A percentile compares a stretch with the other conserved stretches of the same genome.
Evolutionary conservation across 352 stramenopile species (phyloP).

Genomic region (Globisporangium carolinianum): DNA sequence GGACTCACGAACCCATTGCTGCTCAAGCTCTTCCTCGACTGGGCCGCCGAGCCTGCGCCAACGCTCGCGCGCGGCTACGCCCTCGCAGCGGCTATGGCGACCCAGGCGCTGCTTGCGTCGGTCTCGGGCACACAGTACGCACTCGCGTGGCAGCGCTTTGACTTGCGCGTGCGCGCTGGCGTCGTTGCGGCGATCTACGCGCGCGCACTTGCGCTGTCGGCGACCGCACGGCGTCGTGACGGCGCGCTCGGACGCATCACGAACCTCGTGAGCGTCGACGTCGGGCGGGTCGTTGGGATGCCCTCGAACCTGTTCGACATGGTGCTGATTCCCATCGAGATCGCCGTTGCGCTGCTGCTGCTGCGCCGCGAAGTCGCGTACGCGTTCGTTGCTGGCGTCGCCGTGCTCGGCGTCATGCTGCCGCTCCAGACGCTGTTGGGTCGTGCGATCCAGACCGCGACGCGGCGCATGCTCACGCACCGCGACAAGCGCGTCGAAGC

Average conservation of each 20-base stretch:
- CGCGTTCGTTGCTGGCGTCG: constrained; percentile 75
- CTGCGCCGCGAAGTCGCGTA: constrained; percentile 76
- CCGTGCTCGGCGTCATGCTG: constrained; percentile 75
- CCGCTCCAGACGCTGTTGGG: constrained; percentile 78
- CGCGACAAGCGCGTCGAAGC: constrained; percentile 74
- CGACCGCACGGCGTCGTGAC: constrained; percentile 19
- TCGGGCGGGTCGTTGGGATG: constrained; percentile 66
- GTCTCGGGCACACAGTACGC: constrained; percentile 75
- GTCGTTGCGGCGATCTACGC: constrained; percentile 67
- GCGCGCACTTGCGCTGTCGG: constrained; percentile 36
- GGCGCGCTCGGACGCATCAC: constrained; percentile 54
- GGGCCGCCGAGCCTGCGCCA: constrained; percentile 36
- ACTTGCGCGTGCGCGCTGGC: constrained; percentile 61
- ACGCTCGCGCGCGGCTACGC: constrained; percentile 40
- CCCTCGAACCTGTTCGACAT: constrained; percentile 71
- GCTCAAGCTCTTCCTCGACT: constrained; percentile 78
- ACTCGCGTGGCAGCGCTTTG: constrained; percentile 72
- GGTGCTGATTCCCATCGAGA: constrained; percentile 69
- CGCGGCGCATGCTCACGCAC: constrained; percentile 61
- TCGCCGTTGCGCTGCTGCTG: constrained; percentile 64
- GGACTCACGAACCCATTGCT: constrained; percentile 61
- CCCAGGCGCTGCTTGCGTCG: constrained; percentile 45
- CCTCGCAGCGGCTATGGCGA: constrained; percentile 45
- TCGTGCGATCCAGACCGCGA: constrained; percentile 70
- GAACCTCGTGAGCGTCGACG: constrained; percentile 75